Evolutionary conservation across 306 rosid species (phyloP), one percentile per base, ranked within the genome.

Genomic region (Prunus dulcis): DNA sequence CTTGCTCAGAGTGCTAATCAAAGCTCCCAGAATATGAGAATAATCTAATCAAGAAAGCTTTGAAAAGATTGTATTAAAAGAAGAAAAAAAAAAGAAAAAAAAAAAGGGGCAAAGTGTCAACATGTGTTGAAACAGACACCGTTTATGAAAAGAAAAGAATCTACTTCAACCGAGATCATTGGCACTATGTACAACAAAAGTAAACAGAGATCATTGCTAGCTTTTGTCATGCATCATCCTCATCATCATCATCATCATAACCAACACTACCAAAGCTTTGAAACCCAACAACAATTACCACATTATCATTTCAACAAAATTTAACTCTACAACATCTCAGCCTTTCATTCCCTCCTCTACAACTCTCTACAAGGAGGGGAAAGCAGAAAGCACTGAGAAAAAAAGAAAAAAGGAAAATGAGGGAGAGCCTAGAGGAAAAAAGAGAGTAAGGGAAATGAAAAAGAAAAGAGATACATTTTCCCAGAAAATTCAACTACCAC

Each of bases 231-330:
- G 2, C 38, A 72, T 56, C 76, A 56, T 69, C 60, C 9, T 6
- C 64, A 62, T 66, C 43, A 57, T 34, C 41, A 55, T 69, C 60
- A 25, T 2, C 64, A 66, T 41, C 43, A 62, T n/a, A n/a, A n/a
- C 27, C 53, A 83, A 27, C 64, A 51, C 67, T 64, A 38, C 43
- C 43, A 1, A 82, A 70, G 56, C 64, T 62, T 58, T n/a, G 64
- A 82, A 74, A 71, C 67, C 83, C 43, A 67, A 20, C 30, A 71
- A 41, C 69, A 52, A 73, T 81, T 78, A 76, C 66, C 76, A 49
- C 52, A 77, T 55, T 71, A 81, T 71, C 80, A 82, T 72, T 85
- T 82, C 82, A 82, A 78, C 83, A 80, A 84, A 88, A 76, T 73
- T 30, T 63, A 80, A 41, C 80, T 83, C 78, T 83, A 69, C 83